A percentile compares a stretch with the other conserved stretches of the same genome.
phyloP scores from a whole-genome alignment of 2,329 filamentous ascomycete species.

The Sporothrix phasma region DNA sequence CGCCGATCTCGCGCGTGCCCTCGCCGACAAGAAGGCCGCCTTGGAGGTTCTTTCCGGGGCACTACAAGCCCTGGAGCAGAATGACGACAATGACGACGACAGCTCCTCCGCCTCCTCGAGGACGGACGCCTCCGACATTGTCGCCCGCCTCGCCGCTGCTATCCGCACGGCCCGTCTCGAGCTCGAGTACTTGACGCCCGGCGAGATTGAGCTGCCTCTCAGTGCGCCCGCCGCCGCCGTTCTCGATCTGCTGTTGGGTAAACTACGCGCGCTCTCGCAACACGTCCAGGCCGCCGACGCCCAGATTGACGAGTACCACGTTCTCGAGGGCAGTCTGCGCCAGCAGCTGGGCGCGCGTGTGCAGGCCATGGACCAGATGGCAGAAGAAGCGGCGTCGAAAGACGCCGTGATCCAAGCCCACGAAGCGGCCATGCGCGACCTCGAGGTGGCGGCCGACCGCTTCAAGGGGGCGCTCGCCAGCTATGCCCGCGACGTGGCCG shows the following conservation, averaged over 20 bases:
- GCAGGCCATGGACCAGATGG: slow-evolving; percentile 39
- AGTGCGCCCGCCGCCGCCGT: slow-evolving; percentile 44
- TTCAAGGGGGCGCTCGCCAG: slow-evolving; percentile 42
- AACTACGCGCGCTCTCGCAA: slow-evolving; percentile 40
- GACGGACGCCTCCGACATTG: slow-evolving; percentile 36
- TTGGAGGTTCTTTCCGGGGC: slow-evolving; percentile 36
- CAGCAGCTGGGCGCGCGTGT: slow-evolving; percentile 47
- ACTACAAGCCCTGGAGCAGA: slow-evolving; percentile 29
- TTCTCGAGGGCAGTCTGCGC: slow-evolving; percentile 44
- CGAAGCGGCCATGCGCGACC: slow-evolving; percentile 33
- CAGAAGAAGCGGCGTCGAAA: slow-evolving; percentile 29
- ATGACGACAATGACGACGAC: too few species aligned
- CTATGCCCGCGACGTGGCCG: slow-evolving; percentile 44
- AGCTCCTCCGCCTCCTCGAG: too few species aligned
- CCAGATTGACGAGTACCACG: slow-evolving; percentile 51
- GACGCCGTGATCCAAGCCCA: slow-evolving; percentile 23
- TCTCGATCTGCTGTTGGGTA: slow-evolving; percentile 42
- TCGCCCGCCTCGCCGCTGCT: slow-evolving; percentile 36
- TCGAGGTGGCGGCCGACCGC: slow-evolving; percentile 40
- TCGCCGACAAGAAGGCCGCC: slow-evolving; percentile 40
- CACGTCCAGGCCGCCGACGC: slow-evolving; percentile 39
- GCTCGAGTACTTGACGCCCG: slow-evolving; percentile 51
- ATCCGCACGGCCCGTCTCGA: slow-evolving; percentile 50
- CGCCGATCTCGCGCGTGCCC: slow-evolving; percentile 32
- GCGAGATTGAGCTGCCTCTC: slow-evolving; percentile 45